Evolutionary conservation across 106 monocot genomes (phyloP), one percentile per base, ranked within the genome.

Genomic region (Allium sativum): DNA sequence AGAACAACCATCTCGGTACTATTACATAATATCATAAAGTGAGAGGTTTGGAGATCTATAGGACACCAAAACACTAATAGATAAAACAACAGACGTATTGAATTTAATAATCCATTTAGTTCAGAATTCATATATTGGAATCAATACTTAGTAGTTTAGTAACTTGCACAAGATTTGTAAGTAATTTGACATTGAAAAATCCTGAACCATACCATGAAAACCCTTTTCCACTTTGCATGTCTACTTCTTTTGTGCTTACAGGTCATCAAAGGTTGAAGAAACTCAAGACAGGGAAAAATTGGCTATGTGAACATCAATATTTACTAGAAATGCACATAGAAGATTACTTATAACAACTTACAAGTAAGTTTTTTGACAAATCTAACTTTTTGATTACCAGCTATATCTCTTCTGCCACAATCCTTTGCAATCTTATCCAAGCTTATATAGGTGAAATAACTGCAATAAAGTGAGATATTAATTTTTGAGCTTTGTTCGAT

Each of bases 391-490:
- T 12, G 52, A 71, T 47, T 77, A 77, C 68, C 64, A 71, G 57
- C 45, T 18, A 15, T 68, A 19, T 19, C 8, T 62, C 53, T 58
- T 58, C 54, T 60, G 42, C 74, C 65, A 56, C 61, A 75, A 59
- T 45, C 69, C 46, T 65, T 80, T 1, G 70, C 76, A 62, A 90
- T 73, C 77, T 90, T 86, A 48, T 72, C 73, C 62, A 90, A 64
- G 66, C 82, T 86, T 59, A 70, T 82, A 59, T 80, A 90, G 40
- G 90, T 90, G 67, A 90, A 90, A 73, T 78, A 90, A 59, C 90
- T 90, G 73, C 69, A 77, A 42, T 41, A 12, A 21, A 17, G 10
- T 7, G 12, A 74, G 10, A 55, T 60, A 47, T 20, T 6, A 55
- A 40, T n/a, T n/a, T n/a, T n/a, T n/a, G n/a, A n/a, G n/a, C n/a